A percentile compares a stretch with the other conserved stretches of the same genome.
Conservation (phyloP, 2,329 filamentous ascomycete species). For the Beauveria pseudobassiana region DNA sequence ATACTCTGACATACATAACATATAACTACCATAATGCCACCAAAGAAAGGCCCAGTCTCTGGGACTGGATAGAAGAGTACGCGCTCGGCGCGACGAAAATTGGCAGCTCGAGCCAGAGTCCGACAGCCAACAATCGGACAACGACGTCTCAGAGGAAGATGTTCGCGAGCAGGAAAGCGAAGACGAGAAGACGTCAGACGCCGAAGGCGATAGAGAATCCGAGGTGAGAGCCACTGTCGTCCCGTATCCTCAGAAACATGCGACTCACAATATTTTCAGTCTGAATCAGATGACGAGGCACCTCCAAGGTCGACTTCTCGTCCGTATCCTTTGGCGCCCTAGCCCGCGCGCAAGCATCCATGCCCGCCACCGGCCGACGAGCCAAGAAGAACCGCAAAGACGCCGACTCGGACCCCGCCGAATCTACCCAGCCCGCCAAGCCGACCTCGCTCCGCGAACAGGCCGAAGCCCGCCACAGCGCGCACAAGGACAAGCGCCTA, state of each 20-base stretch:
- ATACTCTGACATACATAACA: background rate
- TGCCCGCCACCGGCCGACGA: slow-evolving; percentile 33
- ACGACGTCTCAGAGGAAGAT: slow-evolving; percentile 23
- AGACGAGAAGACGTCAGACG: slow-evolving; percentile 22
- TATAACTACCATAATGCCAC: slow-evolving; percentile 22
- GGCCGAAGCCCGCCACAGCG: slow-evolving; percentile 15
- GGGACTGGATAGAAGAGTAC: slow-evolving; percentile 36
- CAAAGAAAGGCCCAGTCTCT: slow-evolving; percentile 32
- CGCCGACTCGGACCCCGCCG: slow-evolving; percentile 17
- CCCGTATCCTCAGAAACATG: too few relatives aligned
- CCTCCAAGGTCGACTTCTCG: slow-evolving; percentile 36
- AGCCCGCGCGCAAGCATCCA: slow-evolving; percentile 71
- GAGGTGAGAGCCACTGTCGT: slow-evolving; percentile 16
- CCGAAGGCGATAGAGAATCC: slow-evolving; percentile 23
- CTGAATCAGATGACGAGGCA: slow-evolving; percentile 24
- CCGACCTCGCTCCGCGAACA: slow-evolving; percentile 27
- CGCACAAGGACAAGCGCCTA: slow-evolving; percentile 7
- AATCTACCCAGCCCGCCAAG: background rate
- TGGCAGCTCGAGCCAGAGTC: slow-evolving; percentile 29
- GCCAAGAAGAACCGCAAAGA: slow-evolving; percentile 24
- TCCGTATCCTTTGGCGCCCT: slow-evolving; percentile 83
- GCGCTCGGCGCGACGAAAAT: slow-evolving; percentile 36
- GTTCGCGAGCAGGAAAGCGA: slow-evolving; percentile 21
- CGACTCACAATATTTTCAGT: slow-evolving; percentile 11
- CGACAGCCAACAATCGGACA: slow-evolving; percentile 18